Evolutionary conservation across 768 basidiomycete species (phyloP).

Genomic region (Mycena leptocephala): DNA sequence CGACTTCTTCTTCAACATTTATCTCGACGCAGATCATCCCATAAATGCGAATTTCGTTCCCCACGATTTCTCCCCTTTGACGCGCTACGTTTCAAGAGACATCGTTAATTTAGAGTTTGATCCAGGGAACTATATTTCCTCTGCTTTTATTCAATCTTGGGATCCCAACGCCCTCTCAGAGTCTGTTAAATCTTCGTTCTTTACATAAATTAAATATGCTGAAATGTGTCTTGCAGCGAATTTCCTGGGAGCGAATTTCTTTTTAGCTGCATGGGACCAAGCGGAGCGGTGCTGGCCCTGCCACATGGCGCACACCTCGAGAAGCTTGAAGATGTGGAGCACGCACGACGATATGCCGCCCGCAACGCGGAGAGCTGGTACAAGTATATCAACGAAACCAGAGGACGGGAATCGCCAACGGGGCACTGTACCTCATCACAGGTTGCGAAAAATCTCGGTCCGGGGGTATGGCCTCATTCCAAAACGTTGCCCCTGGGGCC

Average conservation of each 20-base stretch:
- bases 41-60: neutral
- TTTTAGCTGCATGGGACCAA: neutral
- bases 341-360: neutral
- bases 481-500: neutral
- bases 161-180: neutral
- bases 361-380: neutral
- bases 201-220: neutral
- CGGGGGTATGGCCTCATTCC: neutral
- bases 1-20: conserved; percentile 53
- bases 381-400: neutral
- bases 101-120: neutral
- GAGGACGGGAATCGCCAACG: neutral
- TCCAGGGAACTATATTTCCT: neutral
- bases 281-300: neutral
- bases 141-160: neutral
- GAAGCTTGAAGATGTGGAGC: neutral
- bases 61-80: neutral
- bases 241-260: neutral
- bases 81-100: neutral
- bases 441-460: neutral
- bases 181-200: neutral
- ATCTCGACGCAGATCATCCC: conserved; percentile 17
- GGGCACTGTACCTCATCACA: neutral
- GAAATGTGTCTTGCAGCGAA: neutral
- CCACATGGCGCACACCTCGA: neutral